These are phyloP conservation scores for Ophiosphaerella korrae DNA, from an alignment of 2,329 filamentous ascomycete species.

Conservation along the genomic window DNA sequence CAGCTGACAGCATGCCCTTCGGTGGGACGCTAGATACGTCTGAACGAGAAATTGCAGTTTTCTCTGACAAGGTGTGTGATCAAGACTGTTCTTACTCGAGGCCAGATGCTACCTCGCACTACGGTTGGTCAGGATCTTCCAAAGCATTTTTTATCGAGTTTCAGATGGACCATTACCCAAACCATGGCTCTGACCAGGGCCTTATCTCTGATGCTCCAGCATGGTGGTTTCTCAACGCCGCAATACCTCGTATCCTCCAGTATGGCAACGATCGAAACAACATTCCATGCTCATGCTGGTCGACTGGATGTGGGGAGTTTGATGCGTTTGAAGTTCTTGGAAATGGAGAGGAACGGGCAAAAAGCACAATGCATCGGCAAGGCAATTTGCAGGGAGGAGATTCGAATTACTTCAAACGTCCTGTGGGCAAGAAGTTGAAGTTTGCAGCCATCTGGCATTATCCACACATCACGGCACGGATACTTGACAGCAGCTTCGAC, in stretches of 20 bases:
- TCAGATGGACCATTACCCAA: constrained; percentile 61
- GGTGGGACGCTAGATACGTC: constrained; percentile 49
- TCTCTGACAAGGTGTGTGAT: constrained; percentile 51
- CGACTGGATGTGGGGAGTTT: constrained; percentile 71
- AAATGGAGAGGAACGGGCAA: constrained; percentile 67
- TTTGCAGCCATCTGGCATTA: constrained; percentile 55
- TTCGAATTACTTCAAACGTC: constrained; percentile 74
- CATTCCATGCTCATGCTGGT: constrained; percentile 72
- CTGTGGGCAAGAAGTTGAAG: constrained; percentile 64
- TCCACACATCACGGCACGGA: constrained; percentile 38
- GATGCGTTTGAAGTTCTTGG: constrained; percentile 76
- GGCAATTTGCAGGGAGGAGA: constrained; percentile 65
- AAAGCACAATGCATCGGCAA: constrained; percentile 69
- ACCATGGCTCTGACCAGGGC: constrained; percentile 36
- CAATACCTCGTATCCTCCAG: constrained; percentile 72
- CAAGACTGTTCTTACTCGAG: constrained; percentile 56
- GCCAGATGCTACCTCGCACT: constrained; percentile 57
- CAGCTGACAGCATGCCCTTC: constrained; percentile 56
- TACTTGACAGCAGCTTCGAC: constrained; percentile 47
- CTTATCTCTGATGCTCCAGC: constrained; percentile 70
- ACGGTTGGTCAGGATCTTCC: constrained; percentile 70
- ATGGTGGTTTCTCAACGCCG: constrained; percentile 76
- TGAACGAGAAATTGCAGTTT: constrained; percentile 41
- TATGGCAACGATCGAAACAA: constrained; percentile 59
- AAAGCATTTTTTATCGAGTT: constrained; percentile 79